Evolutionary conservation across 75 land plant species (phyloP).

Genomic region (Selaginella tamariscina): DNA sequence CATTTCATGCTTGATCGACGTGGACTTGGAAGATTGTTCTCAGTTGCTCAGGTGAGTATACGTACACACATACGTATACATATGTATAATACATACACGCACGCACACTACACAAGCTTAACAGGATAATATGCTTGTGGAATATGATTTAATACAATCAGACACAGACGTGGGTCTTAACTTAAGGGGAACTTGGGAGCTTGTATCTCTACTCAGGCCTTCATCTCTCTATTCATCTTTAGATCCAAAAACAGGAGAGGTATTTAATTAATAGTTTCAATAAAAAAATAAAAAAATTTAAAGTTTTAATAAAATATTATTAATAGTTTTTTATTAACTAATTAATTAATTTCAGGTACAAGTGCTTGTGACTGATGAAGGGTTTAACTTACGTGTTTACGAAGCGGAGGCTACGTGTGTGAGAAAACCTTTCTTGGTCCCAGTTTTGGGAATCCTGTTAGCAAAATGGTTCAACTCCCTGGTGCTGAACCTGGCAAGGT

Average conservation of each 20-base stretch:
- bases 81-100: neutral
- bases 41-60: slow-evolving; percentile 22
- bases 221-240: slow-evolving; percentile 8
- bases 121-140: slow-evolving; percentile 27
- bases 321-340: too few relatives aligned
- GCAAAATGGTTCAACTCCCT: neutral
- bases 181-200: slow-evolving; percentile 15
- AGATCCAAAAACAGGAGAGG: slow-evolving; percentile 12
- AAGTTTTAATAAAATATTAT: too few relatives aligned
- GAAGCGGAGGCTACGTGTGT: slow-evolving; percentile 14
- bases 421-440: slow-evolving; percentile 24
- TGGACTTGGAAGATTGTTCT: slow-evolving; percentile 20
- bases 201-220: slow-evolving; percentile 11
- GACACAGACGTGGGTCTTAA: slow-evolving; percentile 14
- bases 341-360: slow-evolving; percentile 15
- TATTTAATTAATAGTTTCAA: too few relatives aligned
- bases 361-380: slow-evolving; percentile 16
- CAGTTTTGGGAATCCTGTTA: slow-evolving; percentile 16
- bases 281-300: too few relatives aligned
- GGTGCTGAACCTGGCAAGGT: neutral
- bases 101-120: neutral
- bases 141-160: slow-evolving; percentile 20
- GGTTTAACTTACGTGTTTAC: slow-evolving; percentile 23
- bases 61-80: neutral
- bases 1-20: slow-evolving; percentile 11